phyloP scores from a whole-genome alignment of 164 flowering plant species.

The Brasenia schreberi region DNA sequence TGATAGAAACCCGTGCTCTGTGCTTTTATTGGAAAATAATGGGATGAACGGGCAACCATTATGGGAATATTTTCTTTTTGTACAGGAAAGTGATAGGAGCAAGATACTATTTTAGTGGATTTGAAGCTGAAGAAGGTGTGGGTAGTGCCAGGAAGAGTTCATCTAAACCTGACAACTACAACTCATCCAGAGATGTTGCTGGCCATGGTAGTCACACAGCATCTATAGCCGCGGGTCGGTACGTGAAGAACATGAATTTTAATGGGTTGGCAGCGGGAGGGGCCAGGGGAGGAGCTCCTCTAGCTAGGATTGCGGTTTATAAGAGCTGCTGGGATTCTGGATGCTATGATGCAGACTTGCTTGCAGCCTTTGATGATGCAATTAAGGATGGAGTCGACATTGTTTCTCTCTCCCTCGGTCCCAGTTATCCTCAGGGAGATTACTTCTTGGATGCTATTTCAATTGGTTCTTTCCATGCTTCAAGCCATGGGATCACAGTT shows the following conservation, averaged over 20 bases:
- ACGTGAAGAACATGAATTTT: constrained; percentile 45
- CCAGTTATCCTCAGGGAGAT: constrained; percentile 58
- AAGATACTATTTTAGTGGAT: constrained; percentile 51
- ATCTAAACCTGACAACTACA: constrained; percentile 19
- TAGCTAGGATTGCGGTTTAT: constrained; percentile 69
- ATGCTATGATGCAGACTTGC: constrained; percentile 67
- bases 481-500: constrained; percentile 47
- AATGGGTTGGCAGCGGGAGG: constrained; percentile 60
- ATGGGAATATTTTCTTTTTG: neutral
- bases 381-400: constrained; percentile 67
- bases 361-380: constrained; percentile 87
- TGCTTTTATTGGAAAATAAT: neutral
- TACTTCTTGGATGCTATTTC: constrained; percentile 76
- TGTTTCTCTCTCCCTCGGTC: constrained; percentile 61
- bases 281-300: constrained; percentile 83
- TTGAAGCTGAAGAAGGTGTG: constrained; percentile 41
- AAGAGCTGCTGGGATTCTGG: constrained; percentile 79
- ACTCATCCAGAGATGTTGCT: constrained; percentile 64
- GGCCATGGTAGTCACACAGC: constrained; percentile 94
- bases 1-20: neutral
- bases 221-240: constrained; percentile 73
- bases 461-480: constrained; percentile 71
- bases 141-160: neutral
- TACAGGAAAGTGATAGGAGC: constrained; percentile 77
- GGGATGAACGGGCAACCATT: neutral